Percentiles rank a stretch among this genome's conserved stretches.
These are phyloP conservation scores for Cladosporium sp. DNA, from an alignment of 2,329 filamentous ascomycete genomes.

Conservation along the genomic window DNA sequence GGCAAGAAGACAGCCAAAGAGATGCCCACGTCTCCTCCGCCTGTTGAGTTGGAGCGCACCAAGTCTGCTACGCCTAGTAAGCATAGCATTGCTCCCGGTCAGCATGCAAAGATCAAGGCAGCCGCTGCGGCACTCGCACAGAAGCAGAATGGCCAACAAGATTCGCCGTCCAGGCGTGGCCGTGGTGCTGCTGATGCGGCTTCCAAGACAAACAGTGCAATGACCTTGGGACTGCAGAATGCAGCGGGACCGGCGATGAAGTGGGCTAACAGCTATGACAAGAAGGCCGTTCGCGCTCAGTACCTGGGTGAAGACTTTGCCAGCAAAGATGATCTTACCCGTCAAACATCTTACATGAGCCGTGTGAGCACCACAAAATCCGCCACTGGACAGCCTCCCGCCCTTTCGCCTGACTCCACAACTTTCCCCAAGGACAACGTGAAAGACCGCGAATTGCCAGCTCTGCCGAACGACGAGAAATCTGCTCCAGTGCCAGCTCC, in stretches of 20 bases:
- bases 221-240: constrained; percentile 81
- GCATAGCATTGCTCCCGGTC: constrained; percentile 79
- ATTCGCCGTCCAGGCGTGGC: constrained; percentile 43
- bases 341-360: constrained; percentile 26
- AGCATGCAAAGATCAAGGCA: constrained; percentile 87
- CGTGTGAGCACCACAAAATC: constrained; percentile 17
- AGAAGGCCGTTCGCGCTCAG: constrained; percentile 76
- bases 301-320: constrained; percentile 72
- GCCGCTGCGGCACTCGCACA: constrained; percentile 80
- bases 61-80: constrained; percentile 61
- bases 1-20: constrained; percentile 64
- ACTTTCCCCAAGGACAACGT: constrained; percentile 13
- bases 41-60: constrained; percentile 38
- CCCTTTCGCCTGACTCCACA: constrained; percentile 12
- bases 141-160: constrained; percentile 43
- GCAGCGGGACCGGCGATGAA: constrained; percentile 93
- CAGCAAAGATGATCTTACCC: constrained; percentile 24
- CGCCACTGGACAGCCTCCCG: constrained; percentile 2
- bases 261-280: constrained; percentile 94
- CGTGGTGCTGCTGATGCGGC: constrained; percentile 49
- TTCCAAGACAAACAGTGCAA: constrained; percentile 78
- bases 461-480: constrained; percentile 30
- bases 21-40: constrained; percentile 43
- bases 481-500: constrained; percentile 1
- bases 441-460: constrained; percentile 34